Percentiles rank a stretch among this genome's conserved stretches.
These are phyloP conservation scores for Waitea zeae DNA, from an alignment of 1,284 basidiomycete genomes.

Conservation along the genomic window DNA sequence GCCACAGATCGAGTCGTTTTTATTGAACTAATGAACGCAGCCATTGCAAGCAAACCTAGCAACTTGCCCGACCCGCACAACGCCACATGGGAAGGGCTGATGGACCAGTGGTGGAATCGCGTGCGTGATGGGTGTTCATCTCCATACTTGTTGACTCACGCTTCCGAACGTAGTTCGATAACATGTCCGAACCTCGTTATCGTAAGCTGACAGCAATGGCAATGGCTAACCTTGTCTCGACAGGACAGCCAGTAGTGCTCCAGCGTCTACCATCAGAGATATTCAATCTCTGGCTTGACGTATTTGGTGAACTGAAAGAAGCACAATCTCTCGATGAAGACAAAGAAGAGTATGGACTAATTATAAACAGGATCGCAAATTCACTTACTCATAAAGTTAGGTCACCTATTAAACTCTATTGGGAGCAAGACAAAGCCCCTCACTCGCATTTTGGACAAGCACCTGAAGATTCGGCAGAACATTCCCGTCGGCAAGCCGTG, in stretches of 20 bases:
- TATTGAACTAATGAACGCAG: too few species aligned
- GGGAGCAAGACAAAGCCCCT: conserved; percentile 46
- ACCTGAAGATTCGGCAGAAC: conserved; percentile 49
- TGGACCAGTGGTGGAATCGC: conserved; percentile 70
- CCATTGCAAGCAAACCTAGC: conserved; percentile 22
- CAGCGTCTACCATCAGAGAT: conserved; percentile 53
- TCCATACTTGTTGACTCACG: conserved; percentile 4
- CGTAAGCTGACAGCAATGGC: conserved; percentile 63
- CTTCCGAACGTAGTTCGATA: conserved; percentile 74
- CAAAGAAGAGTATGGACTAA: conserved; percentile 19
- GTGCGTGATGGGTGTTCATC: conserved; percentile 17
- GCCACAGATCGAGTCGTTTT: too few species aligned
- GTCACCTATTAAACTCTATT: conserved; percentile 32
- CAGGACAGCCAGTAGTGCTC: conserved; percentile 52
- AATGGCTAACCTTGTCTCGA: conserved; percentile 52
- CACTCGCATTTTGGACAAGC: conserved; percentile 31
- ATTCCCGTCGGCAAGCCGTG: conserved; percentile 49
- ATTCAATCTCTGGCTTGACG: conserved; percentile 83
- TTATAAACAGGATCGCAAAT: too few species aligned
- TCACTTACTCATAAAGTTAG: too few species aligned
- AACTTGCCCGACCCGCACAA: conserved; percentile 26
- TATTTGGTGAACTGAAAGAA: conserved; percentile 76
- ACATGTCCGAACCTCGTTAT: conserved; percentile 63
- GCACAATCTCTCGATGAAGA: conserved; percentile 27
- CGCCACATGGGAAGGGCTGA: conserved; percentile 42